Conservation (phyloP, 1,284 basidiomycete genomes). For the Pisolithus thermaeus region DNA sequence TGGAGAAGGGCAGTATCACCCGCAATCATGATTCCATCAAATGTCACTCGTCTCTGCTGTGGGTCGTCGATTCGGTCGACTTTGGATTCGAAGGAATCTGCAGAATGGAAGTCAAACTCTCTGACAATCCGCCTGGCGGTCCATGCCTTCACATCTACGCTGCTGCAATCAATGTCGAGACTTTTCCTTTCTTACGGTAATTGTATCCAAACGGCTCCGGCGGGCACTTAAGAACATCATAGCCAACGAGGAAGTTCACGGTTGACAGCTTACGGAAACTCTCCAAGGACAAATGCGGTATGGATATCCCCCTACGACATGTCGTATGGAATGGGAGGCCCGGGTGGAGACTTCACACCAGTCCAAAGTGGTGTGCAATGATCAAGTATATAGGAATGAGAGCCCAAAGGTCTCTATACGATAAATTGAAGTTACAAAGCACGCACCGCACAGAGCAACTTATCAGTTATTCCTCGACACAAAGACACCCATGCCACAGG, state of each 20-base stretch:
- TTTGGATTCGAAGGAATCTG: not conserved
- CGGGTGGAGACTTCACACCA: too few relatives aligned
- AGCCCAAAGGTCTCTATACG: too few relatives aligned
- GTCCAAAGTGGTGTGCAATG: too few relatives aligned
- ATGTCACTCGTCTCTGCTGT: not conserved
- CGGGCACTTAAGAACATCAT: not conserved
- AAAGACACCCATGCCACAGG: too few relatives aligned
- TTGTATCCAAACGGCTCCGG: not conserved
- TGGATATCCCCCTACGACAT: not conserved
- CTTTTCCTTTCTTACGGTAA: constrained; percentile 1
- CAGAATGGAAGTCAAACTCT: not conserved
- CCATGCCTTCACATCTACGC: constrained; percentile 3
- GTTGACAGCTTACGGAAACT: not conserved
- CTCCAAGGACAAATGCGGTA: not conserved
- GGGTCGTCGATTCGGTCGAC: not conserved
- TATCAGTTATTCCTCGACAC: too few relatives aligned
- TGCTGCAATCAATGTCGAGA: not conserved
- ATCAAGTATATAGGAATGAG: too few relatives aligned
- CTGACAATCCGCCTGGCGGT: not conserved
- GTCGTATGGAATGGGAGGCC: not conserved
- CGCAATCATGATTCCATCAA: not conserved
- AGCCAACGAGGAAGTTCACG: not conserved
- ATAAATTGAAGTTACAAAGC: too few relatives aligned
- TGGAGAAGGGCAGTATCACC: not conserved
- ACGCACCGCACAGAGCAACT: too few relatives aligned